Evolutionary conservation across 495 filamentous ascomycete species (phyloP), one percentile per base, ranked within the genome.

Genomic region (Thermothielavioides terrestris): DNA sequence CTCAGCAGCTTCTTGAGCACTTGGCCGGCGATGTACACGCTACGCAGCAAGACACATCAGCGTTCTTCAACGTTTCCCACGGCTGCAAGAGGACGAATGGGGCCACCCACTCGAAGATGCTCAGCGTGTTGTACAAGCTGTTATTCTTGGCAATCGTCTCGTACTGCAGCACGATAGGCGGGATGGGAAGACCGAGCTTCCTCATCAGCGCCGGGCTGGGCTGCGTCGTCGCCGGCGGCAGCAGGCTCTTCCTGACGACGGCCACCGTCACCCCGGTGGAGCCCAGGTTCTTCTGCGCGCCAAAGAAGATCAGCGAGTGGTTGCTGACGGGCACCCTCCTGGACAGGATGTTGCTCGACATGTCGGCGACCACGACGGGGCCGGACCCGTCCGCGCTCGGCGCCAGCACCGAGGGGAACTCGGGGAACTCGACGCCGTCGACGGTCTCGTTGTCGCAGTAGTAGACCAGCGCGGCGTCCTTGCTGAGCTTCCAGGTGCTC

Each of bases 401-500:
- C 48, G 78, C 79, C 20, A 88, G 72, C 26, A 67, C 63, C 43
- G 75, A 66, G 12, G 91, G 90, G 59, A 94, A 89, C 3, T 54
- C 61, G 12, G 84, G 88, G 59, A 90, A 95, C 62, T 97, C 91
- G n/a, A 96, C 88, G 41, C 92, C 91, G 66, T 95, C 90, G 6
- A 91, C 86, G 1, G 87, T 91, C 74, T 96, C 91, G 54, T 96
- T 96, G 65, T 92, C 88, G 67, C 91, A 96, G 59, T 81, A 88
- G 68, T 96, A 96, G 6, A 89, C 82, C 61, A 90, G 75, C 1
- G 89, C 85, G n/a, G 84, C 77, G 22, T 78, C 75, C 20, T 79
- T 75, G 44, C 81, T 88, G 50, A 94, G 73, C 10, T 74, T 82
- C 91, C 90, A 97, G 11, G 74, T 75, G 45, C 75, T 74, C 65